phyloP scores from a whole-genome alignment of 78 protist genomes.

The Anaeramoeba ignava region DNA sequence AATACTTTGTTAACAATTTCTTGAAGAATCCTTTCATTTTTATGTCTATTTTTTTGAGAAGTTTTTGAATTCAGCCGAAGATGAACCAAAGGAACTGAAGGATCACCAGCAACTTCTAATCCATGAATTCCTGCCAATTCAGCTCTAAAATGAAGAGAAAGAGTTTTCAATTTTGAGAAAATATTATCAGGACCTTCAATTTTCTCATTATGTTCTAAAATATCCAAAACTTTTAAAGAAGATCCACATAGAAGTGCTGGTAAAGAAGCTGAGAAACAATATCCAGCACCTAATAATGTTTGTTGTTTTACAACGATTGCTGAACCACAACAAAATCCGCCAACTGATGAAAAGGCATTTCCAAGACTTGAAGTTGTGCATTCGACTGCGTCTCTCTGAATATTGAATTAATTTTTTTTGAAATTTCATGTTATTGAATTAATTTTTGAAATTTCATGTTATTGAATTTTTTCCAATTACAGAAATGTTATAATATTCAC shows the following conservation, averaged over 20 bases:
- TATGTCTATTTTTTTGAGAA: too few relatives aligned
- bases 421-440: conserved; percentile 16
- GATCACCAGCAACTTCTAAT: too few relatives aligned
- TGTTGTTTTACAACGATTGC: conserved; percentile 40
- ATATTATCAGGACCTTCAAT: too few relatives aligned
- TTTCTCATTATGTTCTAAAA: conserved; percentile 12
- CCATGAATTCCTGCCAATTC: too few relatives aligned
- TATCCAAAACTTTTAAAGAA: conserved; percentile 31
- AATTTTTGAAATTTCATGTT: conserved; percentile 4
- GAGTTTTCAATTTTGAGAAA: too few relatives aligned
- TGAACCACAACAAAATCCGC: conserved; percentile 61
- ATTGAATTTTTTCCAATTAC: conserved; percentile 13
- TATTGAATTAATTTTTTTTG: conserved; percentile 18
- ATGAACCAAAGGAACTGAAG: too few relatives aligned
- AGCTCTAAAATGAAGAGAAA: too few relatives aligned
- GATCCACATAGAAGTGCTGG: conserved; percentile 64
- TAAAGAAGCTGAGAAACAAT: conserved; percentile 74
- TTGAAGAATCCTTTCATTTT: too few relatives aligned
- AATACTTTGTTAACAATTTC: too few relatives aligned
- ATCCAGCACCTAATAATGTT: conserved; percentile 70
- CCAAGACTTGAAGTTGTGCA: too few relatives aligned
- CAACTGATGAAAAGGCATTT: conserved; percentile 31
- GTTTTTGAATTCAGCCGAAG: too few relatives aligned
- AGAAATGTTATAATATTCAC: conserved; percentile 54
- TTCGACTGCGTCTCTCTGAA: too few relatives aligned